Conservation (phyloP, 179 eudicot genomes). For the Drosera spatulata region DNA sequence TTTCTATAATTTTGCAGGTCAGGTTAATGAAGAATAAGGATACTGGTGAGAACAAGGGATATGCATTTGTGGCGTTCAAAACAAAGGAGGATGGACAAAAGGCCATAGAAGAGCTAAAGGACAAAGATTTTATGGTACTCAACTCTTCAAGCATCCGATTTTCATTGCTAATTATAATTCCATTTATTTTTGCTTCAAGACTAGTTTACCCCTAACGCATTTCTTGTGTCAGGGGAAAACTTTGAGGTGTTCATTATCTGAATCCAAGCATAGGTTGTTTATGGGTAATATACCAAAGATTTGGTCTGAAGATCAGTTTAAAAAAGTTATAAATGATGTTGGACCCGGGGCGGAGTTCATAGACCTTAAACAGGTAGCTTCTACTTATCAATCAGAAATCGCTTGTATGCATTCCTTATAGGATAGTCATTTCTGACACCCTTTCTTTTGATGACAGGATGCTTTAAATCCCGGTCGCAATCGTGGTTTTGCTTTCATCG, state of each 20-base stretch:
- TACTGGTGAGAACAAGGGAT: constrained; percentile 72
- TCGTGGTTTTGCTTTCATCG: constrained; percentile 91
- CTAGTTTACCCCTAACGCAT: no score
- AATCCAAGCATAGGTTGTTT: constrained; percentile 85
- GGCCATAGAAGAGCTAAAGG: constrained; percentile 81
- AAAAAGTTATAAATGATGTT: constrained; percentile 45
- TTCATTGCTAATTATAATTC: no score
- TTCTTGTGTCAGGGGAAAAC: constrained; percentile 52
- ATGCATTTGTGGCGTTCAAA: constrained; percentile 83
- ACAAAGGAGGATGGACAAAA: constrained; percentile 74
- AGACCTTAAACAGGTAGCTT: constrained; percentile 69
- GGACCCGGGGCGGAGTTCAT: constrained; percentile 76
- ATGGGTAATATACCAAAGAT: constrained; percentile 78
- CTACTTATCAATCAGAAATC: not conserved
- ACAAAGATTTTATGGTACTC: constrained; percentile 54
- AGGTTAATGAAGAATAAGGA: constrained; percentile 83
- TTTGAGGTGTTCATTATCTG: constrained; percentile 79
- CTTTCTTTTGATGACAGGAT: constrained; percentile 36
- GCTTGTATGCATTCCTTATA: not conserved
- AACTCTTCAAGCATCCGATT: not conserved
- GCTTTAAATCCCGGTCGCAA: constrained; percentile 76
- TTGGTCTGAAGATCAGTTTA: constrained; percentile 71
- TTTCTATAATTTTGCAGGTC: constrained; percentile 27
- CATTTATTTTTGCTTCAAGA: no score
- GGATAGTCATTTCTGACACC: no score